phyloP scores from a whole-genome alignment of 2,329 filamentous ascomycete genomes.

The Fusarium oligoseptatum region DNA sequence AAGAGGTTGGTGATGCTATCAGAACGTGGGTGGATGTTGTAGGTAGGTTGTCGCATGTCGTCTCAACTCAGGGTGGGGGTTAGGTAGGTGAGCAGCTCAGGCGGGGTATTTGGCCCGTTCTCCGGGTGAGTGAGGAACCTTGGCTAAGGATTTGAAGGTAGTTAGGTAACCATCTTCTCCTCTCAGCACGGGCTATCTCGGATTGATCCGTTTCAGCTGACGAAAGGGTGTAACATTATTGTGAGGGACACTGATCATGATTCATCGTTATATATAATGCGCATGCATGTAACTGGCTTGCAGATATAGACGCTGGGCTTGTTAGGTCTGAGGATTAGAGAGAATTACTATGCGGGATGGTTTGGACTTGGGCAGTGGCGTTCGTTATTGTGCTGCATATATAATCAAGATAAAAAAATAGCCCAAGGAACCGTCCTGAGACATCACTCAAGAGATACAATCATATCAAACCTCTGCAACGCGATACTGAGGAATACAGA shows the following conservation, averaged over 20 bases:
- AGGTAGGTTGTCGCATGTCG: slow-evolving; percentile 30
- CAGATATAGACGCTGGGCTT: background rate
- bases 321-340: background rate
- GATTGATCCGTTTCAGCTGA: background rate
- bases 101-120: slow-evolving; percentile 11
- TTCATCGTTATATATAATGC: background rate
- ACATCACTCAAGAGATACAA: background rate
- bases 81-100: slow-evolving; percentile 1
- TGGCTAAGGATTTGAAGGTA: background rate
- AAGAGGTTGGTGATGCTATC: background rate
- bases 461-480: background rate
- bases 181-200: background rate
- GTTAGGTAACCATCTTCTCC: background rate
- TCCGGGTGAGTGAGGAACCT: background rate
- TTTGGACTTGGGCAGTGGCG: background rate
- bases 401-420: background rate
- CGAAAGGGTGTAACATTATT: background rate
- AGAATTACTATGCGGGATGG: background rate
- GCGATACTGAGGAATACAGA: background rate
- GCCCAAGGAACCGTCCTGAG: background rate
- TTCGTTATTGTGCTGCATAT: background rate
- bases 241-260: background rate
- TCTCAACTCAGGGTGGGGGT: slow-evolving; percentile 13
- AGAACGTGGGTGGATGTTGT: slow-evolving; percentile 8
- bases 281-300: background rate